phyloP scores from a whole-genome alignment of 345 rosid species.

The Aegle marmelos region DNA sequence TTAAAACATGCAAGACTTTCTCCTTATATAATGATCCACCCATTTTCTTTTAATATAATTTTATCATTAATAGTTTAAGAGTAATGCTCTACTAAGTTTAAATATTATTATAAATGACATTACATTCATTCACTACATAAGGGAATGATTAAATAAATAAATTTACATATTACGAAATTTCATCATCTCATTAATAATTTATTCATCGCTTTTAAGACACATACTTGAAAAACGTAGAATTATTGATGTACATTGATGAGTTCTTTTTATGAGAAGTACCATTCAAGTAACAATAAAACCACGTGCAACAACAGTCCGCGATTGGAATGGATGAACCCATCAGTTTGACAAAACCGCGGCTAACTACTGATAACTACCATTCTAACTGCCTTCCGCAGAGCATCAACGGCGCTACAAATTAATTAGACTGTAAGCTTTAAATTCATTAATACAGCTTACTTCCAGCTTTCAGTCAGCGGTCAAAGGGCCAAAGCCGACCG shows the following conservation, averaged over 20 bases:
- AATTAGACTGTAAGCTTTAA: background rate
- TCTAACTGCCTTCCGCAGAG: constrained; percentile 12
- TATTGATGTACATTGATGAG: no score
- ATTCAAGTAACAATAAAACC: background rate
- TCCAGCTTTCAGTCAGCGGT: constrained; percentile 36
- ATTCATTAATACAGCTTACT: background rate
- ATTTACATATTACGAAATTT: no score
- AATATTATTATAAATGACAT: no score
- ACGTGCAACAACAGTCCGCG: background rate
- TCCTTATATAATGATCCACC: no score
- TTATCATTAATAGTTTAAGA: no score
- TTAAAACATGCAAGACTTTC: rapidly evolving
- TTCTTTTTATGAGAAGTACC: background rate
- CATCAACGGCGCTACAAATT: background rate
- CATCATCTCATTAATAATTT: background rate
- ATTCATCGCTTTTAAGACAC: background rate
- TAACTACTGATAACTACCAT: constrained; percentile 22
- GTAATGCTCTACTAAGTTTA: no score
- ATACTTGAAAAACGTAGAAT: no score
- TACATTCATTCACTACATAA: no score
- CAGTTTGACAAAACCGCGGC: background rate
- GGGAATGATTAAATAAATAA: no score
- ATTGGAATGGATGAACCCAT: constrained; percentile 4
- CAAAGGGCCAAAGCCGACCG: constrained; percentile 15
- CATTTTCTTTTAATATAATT: no score